Evolutionary conservation across 768 basidiomycete species (phyloP), one percentile per base, ranked within the genome.

Genomic region (Trametes punicea): DNA sequence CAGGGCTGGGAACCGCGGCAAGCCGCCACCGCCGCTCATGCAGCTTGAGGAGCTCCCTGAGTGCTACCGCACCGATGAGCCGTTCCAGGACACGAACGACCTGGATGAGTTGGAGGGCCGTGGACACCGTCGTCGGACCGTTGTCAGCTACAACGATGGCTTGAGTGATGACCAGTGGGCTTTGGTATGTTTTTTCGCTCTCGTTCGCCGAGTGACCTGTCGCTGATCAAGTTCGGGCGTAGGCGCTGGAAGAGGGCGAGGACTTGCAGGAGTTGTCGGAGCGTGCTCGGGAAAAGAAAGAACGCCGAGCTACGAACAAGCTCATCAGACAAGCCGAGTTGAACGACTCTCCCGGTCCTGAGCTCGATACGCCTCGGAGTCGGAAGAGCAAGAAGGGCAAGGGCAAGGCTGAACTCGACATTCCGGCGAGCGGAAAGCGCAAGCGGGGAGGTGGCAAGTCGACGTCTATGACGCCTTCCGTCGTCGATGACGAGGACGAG

Each of bases 161-260:
- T 77, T 98, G 53, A 88, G 85, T 49, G 96, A 98, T 63, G 96
- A 97, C 66, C 87, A 94, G 62, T 97, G 93, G 88, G 83, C 92
- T 29, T 80, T 89, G 80, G 87, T 87, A 67, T 56, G 80, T 75
- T 23, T 8, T 26, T 49, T 49, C 30, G 20, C 36, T 27, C 31
- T 31, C 13, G 1, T 3, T 27, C 6, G 30, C 20, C 26, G 9
- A 2, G 10, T 13, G 11, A 27, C 16, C n/a, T 20, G 18, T 34
- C 10, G 33, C 41, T 47, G 15, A 46, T 16, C 30, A 15, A 18
- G 42, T 56, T 10, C 54, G 31, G 36, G 10, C 50, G 11, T 55
- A 86, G 84, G 88, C 89, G 48, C 73, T 90, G 42, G 88, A 91
- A 67, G 88, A 90, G 8, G 89, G 88, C 23, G 88, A 90, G 68